A percentile compares a stretch with the other conserved stretches of the same genome.
Evolutionary conservation across 345 rosid species (phyloP).

Genomic region (Diplotaxis tenuifolia): DNA sequence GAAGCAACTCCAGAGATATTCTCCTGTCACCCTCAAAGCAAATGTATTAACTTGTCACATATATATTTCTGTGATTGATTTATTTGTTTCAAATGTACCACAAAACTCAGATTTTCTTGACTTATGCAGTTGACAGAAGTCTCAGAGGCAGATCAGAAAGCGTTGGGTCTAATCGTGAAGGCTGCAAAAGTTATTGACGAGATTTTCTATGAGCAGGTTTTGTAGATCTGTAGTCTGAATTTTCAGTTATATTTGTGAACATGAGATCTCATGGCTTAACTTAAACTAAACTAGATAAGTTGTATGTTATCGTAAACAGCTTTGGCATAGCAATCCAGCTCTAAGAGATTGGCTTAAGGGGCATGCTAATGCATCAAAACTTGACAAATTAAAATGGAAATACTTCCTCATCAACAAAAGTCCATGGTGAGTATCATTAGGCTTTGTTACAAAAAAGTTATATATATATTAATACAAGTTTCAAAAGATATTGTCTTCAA

Average conservation of each 20-base stretch:
- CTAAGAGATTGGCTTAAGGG: conserved; percentile 81
- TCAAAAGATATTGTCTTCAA: background rate
- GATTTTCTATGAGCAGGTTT: conserved; percentile 75
- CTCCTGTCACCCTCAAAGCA: conserved; percentile 66
- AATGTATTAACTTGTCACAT: conserved; percentile 46
- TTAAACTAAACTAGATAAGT: conserved; percentile 1
- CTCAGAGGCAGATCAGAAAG: conserved; percentile 59
- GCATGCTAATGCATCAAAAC: conserved; percentile 59
- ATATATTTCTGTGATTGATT: background rate
- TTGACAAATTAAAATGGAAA: conserved; percentile 67
- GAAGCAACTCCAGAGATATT: conserved; percentile 72
- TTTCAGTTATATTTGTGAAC: background rate
- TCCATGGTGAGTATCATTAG: conserved; percentile 62
- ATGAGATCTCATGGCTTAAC: conserved; percentile 14
- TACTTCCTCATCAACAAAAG: conserved; percentile 81
- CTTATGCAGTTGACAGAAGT: conserved; percentile 70
- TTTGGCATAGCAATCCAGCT: conserved; percentile 80
- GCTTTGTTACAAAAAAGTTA: background rate
- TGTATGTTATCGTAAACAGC: conserved; percentile 41
- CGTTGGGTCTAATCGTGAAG: conserved; percentile 60
- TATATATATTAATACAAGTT: background rate
- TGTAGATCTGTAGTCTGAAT: background rate
- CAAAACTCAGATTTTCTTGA: conserved; percentile 8
- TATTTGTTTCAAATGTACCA: conserved; percentile 4
- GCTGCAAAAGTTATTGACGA: conserved; percentile 84